Evolutionary conservation across 805 yeast species (phyloP).

Genomic region (Sugiyamaella floridensis): DNA sequence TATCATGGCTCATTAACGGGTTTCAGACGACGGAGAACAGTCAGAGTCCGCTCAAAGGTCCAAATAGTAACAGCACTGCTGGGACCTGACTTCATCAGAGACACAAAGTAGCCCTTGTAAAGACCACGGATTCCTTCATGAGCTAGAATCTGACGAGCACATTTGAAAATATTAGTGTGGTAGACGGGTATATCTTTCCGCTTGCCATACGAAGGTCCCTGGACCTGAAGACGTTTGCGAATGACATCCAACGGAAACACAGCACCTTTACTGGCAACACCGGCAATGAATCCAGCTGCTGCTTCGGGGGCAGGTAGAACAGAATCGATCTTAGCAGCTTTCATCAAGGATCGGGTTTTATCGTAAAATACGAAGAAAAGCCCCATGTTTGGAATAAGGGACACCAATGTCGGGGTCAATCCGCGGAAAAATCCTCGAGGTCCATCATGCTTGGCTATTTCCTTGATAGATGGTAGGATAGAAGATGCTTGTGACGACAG

Average conservation of each 20-base stretch:
- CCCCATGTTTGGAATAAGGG: conserved; percentile 68
- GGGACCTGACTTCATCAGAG: conserved; percentile 75
- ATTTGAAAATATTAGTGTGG: conserved; percentile 21
- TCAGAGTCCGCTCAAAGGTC: conserved; percentile 44
- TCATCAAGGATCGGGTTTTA: conserved; percentile 32
- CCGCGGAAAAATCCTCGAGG: conserved; percentile 45
- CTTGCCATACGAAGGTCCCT: conserved; percentile 27
- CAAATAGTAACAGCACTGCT: conserved; percentile 54
- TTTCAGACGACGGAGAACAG: neutral
- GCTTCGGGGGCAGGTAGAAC: conserved; percentile 37
- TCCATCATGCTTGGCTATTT: conserved; percentile 33
- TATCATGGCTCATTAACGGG: neutral
- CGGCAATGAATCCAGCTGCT: conserved; percentile 68
- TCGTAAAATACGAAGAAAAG: conserved; percentile 68
- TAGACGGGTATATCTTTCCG: conserved; percentile 18
- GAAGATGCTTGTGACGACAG: conserved; percentile 14
- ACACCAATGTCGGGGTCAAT: conserved; percentile 42
- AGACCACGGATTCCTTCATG: conserved; percentile 61
- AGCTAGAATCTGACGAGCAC: conserved; percentile 36
- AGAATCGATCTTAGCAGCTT: neutral
- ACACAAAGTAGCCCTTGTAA: conserved; percentile 67
- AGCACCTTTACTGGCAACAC: conserved; percentile 60
- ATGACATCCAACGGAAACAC: conserved; percentile 85
- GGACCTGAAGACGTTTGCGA: conserved; percentile 70
- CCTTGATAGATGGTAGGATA: neutral